Percentiles rank a stretch among this genome's conserved stretches.
Conservation (phyloP, 2,329 filamentous ascomycete species). For the Fusarium papillatum region DNA sequence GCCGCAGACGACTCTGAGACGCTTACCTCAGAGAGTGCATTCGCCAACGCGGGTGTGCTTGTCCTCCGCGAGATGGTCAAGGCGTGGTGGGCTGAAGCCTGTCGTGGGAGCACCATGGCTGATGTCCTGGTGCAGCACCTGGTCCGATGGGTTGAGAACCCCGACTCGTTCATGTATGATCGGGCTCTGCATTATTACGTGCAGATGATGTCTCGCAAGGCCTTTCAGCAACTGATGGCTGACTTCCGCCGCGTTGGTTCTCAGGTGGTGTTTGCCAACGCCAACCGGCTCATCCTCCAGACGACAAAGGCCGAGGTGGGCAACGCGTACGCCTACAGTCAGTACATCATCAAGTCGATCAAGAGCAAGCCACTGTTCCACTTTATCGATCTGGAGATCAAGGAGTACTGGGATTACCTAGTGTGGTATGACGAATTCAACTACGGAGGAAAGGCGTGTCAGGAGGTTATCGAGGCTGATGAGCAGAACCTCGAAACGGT, state of each 20-base stretch:
- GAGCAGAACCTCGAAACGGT: constrained; percentile 88
- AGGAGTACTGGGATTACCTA: constrained; percentile 99
- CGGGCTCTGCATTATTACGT: constrained; percentile 96
- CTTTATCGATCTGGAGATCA: constrained; percentile 97
- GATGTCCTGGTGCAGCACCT: constrained; percentile 98
- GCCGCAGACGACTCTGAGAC: constrained; percentile 59
- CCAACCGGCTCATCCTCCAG: constrained; percentile 90
- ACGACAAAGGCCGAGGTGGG: constrained; percentile 97
- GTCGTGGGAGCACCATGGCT: constrained; percentile 91
- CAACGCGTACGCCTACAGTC: constrained; percentile 95
- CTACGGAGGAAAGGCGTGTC: constrained; percentile 94
- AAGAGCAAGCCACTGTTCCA: constrained; percentile 96
- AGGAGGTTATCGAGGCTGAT: constrained; percentile 79
- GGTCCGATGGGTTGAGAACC: constrained; percentile 96
- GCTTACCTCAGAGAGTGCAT: constrained; percentile 89
- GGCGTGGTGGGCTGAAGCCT: constrained; percentile 97
- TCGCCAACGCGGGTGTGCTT: constrained; percentile 90
- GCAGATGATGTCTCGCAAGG: constrained; percentile 98
- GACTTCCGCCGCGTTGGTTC: constrained; percentile 97
- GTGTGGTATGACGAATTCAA: constrained; percentile 99
- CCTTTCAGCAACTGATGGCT: constrained; percentile 95
- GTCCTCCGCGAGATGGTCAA: constrained; percentile 99
- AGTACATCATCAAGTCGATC: constrained; percentile 98
- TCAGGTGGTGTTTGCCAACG: constrained; percentile 94
- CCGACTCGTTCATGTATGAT: constrained; percentile 95